Evolutionary conservation across 2,329 filamentous ascomycete genomes (phyloP), one percentile per base, ranked within the genome.

Genomic region (Aquanectria penicillioides): DNA sequence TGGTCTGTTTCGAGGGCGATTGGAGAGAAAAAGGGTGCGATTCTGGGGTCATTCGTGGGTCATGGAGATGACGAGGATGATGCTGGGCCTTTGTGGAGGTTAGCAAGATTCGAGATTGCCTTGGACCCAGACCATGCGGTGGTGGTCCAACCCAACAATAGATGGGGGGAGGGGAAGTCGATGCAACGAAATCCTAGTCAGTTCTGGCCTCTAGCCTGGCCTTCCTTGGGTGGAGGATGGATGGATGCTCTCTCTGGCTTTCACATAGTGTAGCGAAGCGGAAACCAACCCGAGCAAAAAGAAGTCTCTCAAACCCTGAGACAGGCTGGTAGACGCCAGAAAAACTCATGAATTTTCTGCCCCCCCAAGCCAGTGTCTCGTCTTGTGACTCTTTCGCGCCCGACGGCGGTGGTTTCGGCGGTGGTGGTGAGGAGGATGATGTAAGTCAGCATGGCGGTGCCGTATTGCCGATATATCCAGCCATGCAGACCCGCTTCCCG

Each of bases 381-480:
- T n/a, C 36, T 50, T 20, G 34, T 50, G 25, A 29, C 34, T 25
- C 23, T 25, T 29, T n/a, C n/a, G n/a, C n/a, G n/a, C n/a, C n/a
- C n/a, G n/a, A n/a, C n/a, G n/a, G n/a, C n/a, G n/a, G n/a, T n/a
- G n/a, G n/a, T n/a, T n/a, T n/a, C n/a, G n/a, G n/a, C n/a, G n/a
- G 25, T 40, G 17, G 41, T 40, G 22, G 44, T 15, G 25, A 10
- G 7, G 17, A 20, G 13, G 1, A 56, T 59, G 59, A 67, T 66
- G 65, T 56, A 59, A 58, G 41, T 23, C 36, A 57, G 60, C 56
- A 25, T 25, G 17, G 25, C 44, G 59, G 63, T 68, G 66, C 66
- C 66, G 66, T 33, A 64, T 69, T 65, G 64, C 66, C 66, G 66
- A 65, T 41, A 20, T 9, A 26, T 33, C 47, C 58, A 59, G 28